These are phyloP conservation scores for Penicillium turbatum DNA, from an alignment of 495 filamentous ascomycete species.

Conservation along the genomic window DNA sequence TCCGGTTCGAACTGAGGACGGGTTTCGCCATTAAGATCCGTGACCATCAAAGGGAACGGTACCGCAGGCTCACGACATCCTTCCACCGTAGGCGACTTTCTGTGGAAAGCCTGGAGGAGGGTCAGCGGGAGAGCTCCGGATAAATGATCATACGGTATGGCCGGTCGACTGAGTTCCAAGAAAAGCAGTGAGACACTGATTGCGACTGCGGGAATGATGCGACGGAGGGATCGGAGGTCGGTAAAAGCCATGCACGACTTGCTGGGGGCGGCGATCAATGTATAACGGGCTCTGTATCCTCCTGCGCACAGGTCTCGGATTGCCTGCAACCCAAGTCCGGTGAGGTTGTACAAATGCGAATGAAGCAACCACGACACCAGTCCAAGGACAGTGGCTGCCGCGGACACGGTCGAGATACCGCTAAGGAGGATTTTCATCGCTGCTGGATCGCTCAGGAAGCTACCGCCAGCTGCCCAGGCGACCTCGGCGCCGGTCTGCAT, in stretches of 20 bases:
- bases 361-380: slow-evolving; percentile 28
- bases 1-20: slow-evolving; percentile 8
- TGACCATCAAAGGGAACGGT: slow-evolving; percentile 23
- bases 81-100: slow-evolving; percentile 15
- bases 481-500: slow-evolving; percentile 42
- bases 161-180: slow-evolving; percentile 23
- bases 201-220: slow-evolving; percentile 14
- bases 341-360: slow-evolving; percentile 29
- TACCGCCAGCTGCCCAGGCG: slow-evolving; percentile 35
- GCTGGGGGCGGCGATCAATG: slow-evolving; percentile 17
- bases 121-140: slow-evolving; percentile 31
- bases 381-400: slow-evolving; percentile 31
- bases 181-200: slow-evolving; percentile 22
- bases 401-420: slow-evolving; percentile 34
- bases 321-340: slow-evolving; percentile 24
- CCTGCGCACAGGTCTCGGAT: slow-evolving; percentile 18
- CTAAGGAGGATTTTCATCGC: slow-evolving; percentile 44
- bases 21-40: not conserved
- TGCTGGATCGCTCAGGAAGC: slow-evolving; percentile 38
- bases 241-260: slow-evolving; percentile 19
- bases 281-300: slow-evolving; percentile 17
- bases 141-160: slow-evolving; percentile 33
- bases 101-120: slow-evolving; percentile 27
- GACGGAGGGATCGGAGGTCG: slow-evolving; percentile 19
- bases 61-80: slow-evolving; percentile 22